Conservation (phyloP, 768 basidiomycete genomes). For the Hemileccinum impolitum region DNA sequence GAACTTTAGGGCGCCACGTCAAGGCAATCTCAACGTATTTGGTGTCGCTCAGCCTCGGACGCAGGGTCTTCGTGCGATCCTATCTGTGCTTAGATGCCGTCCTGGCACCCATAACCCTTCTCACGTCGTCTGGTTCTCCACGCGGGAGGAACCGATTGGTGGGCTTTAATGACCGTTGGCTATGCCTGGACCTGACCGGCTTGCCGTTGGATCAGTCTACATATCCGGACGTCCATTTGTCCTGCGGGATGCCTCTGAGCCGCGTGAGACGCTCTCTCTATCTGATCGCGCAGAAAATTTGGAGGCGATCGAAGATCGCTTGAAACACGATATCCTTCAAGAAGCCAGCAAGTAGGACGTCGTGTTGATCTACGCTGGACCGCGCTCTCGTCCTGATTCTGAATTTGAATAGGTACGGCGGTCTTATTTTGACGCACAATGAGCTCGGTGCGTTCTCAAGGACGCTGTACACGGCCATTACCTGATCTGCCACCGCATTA, state of each 20-base stretch:
- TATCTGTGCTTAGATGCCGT: conserved; percentile 77
- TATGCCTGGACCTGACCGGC: conserved; percentile 1
- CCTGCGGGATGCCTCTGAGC: conserved; percentile 81
- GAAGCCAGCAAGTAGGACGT: conserved; percentile 64
- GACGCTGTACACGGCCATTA: neutral
- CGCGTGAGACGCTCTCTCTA: conserved; percentile 70
- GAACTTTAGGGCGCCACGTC: conserved; percentile 84
- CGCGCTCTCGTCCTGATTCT: conserved; percentile 5
- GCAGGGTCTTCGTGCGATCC: conserved; percentile 84
- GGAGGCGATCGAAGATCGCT: conserved; percentile 84
- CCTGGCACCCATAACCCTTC: conserved; percentile 61
- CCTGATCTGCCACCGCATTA: conserved; percentile 3
- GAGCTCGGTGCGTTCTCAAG: conserved; percentile 62
- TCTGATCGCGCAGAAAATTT: conserved; percentile 94
- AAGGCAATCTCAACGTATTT: conserved; percentile 83
- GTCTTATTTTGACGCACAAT: conserved; percentile 89
- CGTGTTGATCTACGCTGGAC: neutral
- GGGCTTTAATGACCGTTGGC: conserved; percentile 25
- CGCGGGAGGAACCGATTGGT: conserved; percentile 94
- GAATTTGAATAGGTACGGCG: conserved; percentile 64
- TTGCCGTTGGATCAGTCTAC: conserved; percentile 48
- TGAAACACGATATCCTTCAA: conserved; percentile 88
- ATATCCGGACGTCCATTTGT: conserved; percentile 93
- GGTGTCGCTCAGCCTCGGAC: conserved; percentile 95
- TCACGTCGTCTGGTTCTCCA: conserved; percentile 93